Evolutionary conservation across 176 grass and related monocot species (phyloP), one percentile per base, ranked within the genome.

Genomic region (Areca catechu): DNA sequence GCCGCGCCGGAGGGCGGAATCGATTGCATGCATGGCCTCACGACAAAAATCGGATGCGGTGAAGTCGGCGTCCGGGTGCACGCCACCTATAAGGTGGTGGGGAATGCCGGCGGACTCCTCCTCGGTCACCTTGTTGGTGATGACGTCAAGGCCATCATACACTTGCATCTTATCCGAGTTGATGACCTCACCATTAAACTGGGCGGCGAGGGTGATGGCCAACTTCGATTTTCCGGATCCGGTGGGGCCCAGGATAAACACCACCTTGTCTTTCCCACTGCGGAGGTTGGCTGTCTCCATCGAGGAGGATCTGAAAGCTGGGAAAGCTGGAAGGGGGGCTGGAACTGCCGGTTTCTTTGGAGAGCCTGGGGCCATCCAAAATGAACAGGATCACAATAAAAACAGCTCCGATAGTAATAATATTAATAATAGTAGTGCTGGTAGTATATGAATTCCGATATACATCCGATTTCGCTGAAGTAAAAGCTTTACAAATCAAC

Each of bases 81-180:
- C 49, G 19, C 80, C 73, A 24, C 84, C 84, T 24, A 98, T 79
- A 5, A 98, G 79, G 64, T 98, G 88, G 71, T 98, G 94, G 3
- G 81, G 73, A 0, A 98, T 67, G 7, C 80, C 84, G 2, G 65
- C 63, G 63, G 84, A 76, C 71, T 98, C 94, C 19, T 43, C 58
- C 1, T 66, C 43, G 1, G 76, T 60, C 0, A 98, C 79, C 60
- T 98, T 98, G 79, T 98, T 98, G 15, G 88, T 93, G 3, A 86
- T 58, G 20, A 98, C 76, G 24, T 85, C 72, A 0, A 98, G 82
- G n/a, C 94, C 94, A 1, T 50, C 24, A 34, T 89, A 78, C 3
- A 89, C 2, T 47, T 98, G 94, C 70, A 98, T 98, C 70, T 98
- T 98, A 25, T 98, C 94, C 0, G 84, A 93, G 19, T 93, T 98